Base-by-base conservation (phyloP, 1,284 basidiomycete genomes). In the Blastosporella zonata region DNA sequence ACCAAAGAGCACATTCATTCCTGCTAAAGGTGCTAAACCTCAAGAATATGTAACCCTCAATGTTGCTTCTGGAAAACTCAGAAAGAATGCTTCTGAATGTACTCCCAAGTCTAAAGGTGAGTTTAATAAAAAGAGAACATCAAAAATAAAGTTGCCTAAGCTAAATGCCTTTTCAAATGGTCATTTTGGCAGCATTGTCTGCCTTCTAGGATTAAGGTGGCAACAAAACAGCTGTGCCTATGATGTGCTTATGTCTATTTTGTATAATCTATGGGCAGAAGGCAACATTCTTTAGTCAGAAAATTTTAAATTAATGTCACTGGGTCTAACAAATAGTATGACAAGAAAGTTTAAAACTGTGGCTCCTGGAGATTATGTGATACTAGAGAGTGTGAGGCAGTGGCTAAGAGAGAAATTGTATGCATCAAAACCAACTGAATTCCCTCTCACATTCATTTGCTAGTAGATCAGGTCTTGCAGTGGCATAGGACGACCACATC, bases 141-240 rank as follows among this genome's bases (percentile, higher is more conserved):
- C 2, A 6, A 5, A 5, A 5, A 27, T 27, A 27, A 27, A 27
- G 10, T 5, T 10, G 5, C 5, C 5, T 5, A 27, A 27, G 10
- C 5, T 6, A 5, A 5, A 6, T 27, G 6, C 25, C 25, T 6
- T 5, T 6, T 5, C 5, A 5, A 10, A 6, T 5, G 6, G 5
- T 5, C 25, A 27, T 27, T 5, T 6, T 27, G 6, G 6, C 25
- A 1, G 5, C 15, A 4, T 17, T 2, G 28, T 13, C 6, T 6
- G 17, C 18, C 50, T 42, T 13, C 6, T 44, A 13, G 47, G 54
- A 3, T 12, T 37, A 20, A 17, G 15, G n/a, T 55, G 50, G 54
- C 10, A 27, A 13, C 13, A 28, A 6, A 52, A 55, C 38, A 55
- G 54, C 34, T 52, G 50, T 34, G 34, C 53, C 20, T 52, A 47